Evolutionary conservation across 2,329 filamentous ascomycete species (phyloP), one percentile per base, ranked within the genome.

Genomic region (Akanthomyces uredinophilus): DNA sequence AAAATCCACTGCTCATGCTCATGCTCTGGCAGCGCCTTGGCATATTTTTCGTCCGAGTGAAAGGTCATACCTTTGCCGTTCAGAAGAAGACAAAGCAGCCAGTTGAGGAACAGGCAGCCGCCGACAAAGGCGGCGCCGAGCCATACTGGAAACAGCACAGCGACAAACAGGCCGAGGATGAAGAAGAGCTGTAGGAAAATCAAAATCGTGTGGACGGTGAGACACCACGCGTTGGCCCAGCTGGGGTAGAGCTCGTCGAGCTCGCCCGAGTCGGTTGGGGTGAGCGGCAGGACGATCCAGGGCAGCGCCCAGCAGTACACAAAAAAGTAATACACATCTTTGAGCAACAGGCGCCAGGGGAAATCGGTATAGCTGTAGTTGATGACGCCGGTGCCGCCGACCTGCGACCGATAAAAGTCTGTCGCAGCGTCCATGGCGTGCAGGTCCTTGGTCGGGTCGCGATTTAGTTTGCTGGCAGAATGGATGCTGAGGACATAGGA

Each of bases 1-100:
- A 90, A 93, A n/a, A 93, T 80, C 90, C 90, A 94, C 68, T 87
- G 83, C 74, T 93, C 90, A 58, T 85, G 78, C 13, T 78, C 76
- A 70, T 85, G 81, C 65, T 83, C 78, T 0, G 78, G 77, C 20
- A 73, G 71, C 1, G 73, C 73, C 18, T 78, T 72, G 1, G 85
- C 79, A 64, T 83, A 85, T 60, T 82, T 75, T 2, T 80, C 75
- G 47, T 84, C 79, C 1, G 85, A 86, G 20, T 74, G 72, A 66
- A 82, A 86, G 3, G 78, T 76, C 55, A 78, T 74, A 4, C 74
- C 70, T 7, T 67, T 70, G n/a, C 84, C 80, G 66, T 88, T 88
- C 37, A 83, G 68, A 2, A 77, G 69, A 49, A 64, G 69, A 66
- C 81, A 86, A 24, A 88, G 70, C 20, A 77, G 61, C 69, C 74